phyloP scores from a whole-genome alignment of 1,284 basidiomycete genomes.

The Malassezia psittaci region DNA sequence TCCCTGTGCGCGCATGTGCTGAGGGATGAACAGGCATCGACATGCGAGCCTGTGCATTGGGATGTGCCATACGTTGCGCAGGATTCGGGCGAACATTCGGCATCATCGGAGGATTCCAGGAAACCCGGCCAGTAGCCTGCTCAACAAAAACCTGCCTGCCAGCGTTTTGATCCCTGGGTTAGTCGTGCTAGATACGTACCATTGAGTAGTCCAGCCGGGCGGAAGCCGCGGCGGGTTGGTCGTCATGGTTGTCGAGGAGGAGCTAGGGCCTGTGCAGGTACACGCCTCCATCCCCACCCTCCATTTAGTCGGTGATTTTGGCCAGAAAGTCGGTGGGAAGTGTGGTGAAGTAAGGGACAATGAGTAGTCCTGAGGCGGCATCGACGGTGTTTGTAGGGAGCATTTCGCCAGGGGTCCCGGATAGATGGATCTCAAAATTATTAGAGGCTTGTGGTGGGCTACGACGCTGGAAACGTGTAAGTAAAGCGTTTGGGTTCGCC shows the following conservation, averaged over 20 bases:
- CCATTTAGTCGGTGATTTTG: background rate
- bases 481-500: slow-evolving; percentile 89
- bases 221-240: slow-evolving; percentile 53
- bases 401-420: slow-evolving; percentile 81
- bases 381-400: slow-evolving; percentile 78
- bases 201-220: slow-evolving; percentile 78
- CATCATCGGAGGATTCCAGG: slow-evolving; percentile 45
- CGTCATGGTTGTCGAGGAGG: slow-evolving; percentile 14
- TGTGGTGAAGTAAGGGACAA: background rate
- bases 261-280: slow-evolving; percentile 1
- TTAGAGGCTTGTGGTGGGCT: slow-evolving; percentile 75
- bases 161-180: slow-evolving; percentile 63
- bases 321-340: no score
- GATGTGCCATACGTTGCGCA: slow-evolving; percentile 37
- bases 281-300: slow-evolving; percentile 10
- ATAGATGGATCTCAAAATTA: slow-evolving; percentile 63
- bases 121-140: slow-evolving; percentile 45
- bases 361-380: slow-evolving; percentile 38
- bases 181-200: slow-evolving; percentile 53
- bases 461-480: slow-evolving; percentile 76
- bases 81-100: slow-evolving; percentile 20
- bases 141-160: slow-evolving; percentile 73
- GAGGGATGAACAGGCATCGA: slow-evolving; percentile 29
- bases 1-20: background rate
- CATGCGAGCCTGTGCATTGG: slow-evolving; percentile 40